These are phyloP conservation scores for Sungouiozyma ichnusensis DNA, from an alignment of 805 yeast species.

Conservation along the genomic window DNA sequence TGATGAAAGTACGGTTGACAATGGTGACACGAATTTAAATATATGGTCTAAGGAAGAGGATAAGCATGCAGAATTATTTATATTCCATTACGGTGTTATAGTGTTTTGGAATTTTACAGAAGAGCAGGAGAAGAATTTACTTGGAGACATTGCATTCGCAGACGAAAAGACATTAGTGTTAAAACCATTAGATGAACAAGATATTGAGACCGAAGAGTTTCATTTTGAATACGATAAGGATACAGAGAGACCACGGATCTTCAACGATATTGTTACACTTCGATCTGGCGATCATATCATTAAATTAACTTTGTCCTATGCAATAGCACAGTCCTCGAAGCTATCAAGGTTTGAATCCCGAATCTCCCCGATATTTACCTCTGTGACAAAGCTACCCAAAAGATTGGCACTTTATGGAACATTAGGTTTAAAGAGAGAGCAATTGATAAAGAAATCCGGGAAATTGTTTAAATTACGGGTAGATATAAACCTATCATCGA, in stretches of 20 bases:
- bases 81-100: constrained; percentile 88
- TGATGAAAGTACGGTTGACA: constrained; percentile 3
- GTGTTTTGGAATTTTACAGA: constrained; percentile 97
- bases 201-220: constrained; percentile 79
- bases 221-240: constrained; percentile 42
- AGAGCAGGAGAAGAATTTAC: constrained; percentile 80
- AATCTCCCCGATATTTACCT: constrained; percentile 72
- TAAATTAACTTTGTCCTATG: constrained; percentile 88
- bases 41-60: background rate
- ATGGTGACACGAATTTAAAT: background rate
- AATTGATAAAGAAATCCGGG: constrained; percentile 80
- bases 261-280: constrained; percentile 87
- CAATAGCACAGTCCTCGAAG: constrained; percentile 93
- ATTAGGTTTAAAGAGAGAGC: constrained; percentile 74
- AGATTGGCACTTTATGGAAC: constrained; percentile 83
- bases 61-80: constrained; percentile 73
- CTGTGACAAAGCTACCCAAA: constrained; percentile 83
- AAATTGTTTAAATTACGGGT: constrained; percentile 80
- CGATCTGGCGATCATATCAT: constrained; percentile 87
- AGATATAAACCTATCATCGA: constrained; percentile 85
- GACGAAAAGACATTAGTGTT: constrained; percentile 45
- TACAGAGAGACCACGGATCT: constrained; percentile 61
- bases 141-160: constrained; percentile 72
- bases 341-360: constrained; percentile 83
- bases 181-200: constrained; percentile 73